A percentile compares a stretch with the other conserved stretches of the same genome.
Conservation (phyloP, 331 rosid species). For the Spiraea crenata region DNA sequence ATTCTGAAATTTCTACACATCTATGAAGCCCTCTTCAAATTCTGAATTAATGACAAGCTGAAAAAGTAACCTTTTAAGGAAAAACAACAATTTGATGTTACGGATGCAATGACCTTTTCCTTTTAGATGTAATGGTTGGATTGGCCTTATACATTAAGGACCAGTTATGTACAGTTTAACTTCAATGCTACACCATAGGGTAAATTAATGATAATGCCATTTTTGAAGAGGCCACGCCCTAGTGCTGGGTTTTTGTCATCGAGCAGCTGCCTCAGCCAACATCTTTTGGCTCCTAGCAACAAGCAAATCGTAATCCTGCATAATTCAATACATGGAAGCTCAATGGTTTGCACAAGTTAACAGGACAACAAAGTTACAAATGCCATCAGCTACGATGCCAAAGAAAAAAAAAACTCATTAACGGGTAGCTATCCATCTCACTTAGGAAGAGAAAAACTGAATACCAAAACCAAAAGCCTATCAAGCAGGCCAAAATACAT, state of each 20-base stretch:
- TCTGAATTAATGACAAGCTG: no score
- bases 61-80: no score
- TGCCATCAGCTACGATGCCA: not conserved
- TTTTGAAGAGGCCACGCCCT: conserved; percentile 5
- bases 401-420: no score
- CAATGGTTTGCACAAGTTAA: not conserved
- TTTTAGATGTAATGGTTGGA: not conserved
- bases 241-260: conserved; percentile 33
- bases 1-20: no score
- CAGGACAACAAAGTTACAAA: not conserved
- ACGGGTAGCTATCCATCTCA: no score
- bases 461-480: no score
- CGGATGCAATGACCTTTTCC: not conserved
- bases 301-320: conserved; percentile 72
- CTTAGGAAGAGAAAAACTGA: no score
- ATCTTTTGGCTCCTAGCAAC: conserved; percentile 44
- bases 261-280: conserved; percentile 51
- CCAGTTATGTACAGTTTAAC: conserved; percentile 9
- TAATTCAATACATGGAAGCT: conserved; percentile 17
- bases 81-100: not conserved
- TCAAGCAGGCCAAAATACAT: not conserved
- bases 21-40: no score
- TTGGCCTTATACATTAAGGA: not conserved
- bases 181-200: not conserved
- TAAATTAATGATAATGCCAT: not conserved